A percentile compares a stretch with the other conserved stretches of the same genome.
Evolutionary conservation across 495 filamentous ascomycete species (phyloP).

Genomic region (Penicillium bialowiezense): DNA sequence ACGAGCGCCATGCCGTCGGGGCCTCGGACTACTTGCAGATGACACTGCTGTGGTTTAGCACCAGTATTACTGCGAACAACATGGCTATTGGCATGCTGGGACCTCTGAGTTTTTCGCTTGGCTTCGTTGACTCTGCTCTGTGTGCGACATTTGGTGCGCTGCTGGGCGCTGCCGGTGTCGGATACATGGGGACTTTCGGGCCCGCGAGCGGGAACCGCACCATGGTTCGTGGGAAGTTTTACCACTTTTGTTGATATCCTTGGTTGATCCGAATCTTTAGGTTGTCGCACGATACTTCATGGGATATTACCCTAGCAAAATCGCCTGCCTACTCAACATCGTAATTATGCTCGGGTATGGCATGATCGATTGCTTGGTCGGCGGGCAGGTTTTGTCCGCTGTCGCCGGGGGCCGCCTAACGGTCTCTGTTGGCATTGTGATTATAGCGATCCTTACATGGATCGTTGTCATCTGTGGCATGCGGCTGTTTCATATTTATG

Average conservation of each 20-base stretch:
- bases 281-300: slow-evolving; percentile 65
- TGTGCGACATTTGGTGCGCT: slow-evolving; percentile 56
- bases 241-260: background rate
- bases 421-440: slow-evolving; percentile 61
- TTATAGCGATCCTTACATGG: slow-evolving; percentile 57
- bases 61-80: slow-evolving; percentile 64
- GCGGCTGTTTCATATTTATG: slow-evolving; percentile 62
- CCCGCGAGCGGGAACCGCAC: slow-evolving; percentile 62
- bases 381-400: slow-evolving; percentile 48
- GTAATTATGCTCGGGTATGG: slow-evolving; percentile 65
- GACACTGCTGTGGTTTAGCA: slow-evolving; percentile 58
- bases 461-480: slow-evolving; percentile 64
- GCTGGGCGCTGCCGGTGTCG: slow-evolving; percentile 53
- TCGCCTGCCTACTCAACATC: slow-evolving; percentile 62
- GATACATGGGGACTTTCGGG: slow-evolving; percentile 64
- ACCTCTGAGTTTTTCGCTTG: slow-evolving; percentile 54
- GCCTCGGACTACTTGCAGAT: slow-evolving; percentile 49
- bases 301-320: slow-evolving; percentile 69
- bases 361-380: slow-evolving; percentile 54
- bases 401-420: slow-evolving; percentile 52
- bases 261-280: slow-evolving; percentile 22
- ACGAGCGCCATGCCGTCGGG: slow-evolving; percentile 36
- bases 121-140: slow-evolving; percentile 57
- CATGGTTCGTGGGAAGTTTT: slow-evolving; percentile 40
- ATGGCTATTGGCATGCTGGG: slow-evolving; percentile 62